Evolutionary conservation across 2,329 filamentous ascomycete species (phyloP).

Genomic region (Fonsecaea pugnacius): DNA sequence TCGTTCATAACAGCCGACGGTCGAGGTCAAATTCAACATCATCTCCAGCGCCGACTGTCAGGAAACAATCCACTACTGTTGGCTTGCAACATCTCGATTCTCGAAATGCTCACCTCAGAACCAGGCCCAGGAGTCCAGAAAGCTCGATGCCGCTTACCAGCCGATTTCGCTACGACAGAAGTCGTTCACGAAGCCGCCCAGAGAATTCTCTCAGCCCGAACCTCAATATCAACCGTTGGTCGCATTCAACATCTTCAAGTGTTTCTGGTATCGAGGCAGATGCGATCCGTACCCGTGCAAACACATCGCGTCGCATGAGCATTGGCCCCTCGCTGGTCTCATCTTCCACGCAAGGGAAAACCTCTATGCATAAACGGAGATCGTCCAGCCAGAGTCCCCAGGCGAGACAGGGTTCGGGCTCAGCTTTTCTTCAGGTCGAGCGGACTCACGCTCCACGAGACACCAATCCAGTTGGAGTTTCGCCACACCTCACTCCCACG

Average conservation of each 20-base stretch:
- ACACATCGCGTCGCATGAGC: conserved; percentile 32
- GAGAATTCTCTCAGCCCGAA: conserved; percentile 30
- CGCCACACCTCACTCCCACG: conserved; percentile 31
- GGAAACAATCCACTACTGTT: conserved; percentile 45
- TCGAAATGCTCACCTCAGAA: conserved; percentile 37
- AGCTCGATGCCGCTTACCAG: conserved; percentile 13
- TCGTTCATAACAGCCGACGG: conserved; percentile 33
- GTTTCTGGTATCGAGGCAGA: conserved; percentile 40
- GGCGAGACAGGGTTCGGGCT: conserved; percentile 18
- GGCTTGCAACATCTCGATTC: conserved; percentile 39
- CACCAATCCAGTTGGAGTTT: conserved; percentile 18
- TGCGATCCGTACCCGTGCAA: conserved; percentile 28
- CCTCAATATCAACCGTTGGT: conserved; percentile 61
- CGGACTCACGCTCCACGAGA: conserved; percentile 17
- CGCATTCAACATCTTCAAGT: conserved; percentile 60
- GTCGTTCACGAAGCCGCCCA: conserved; percentile 28
- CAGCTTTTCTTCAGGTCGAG: conserved; percentile 21
- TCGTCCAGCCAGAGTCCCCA: conserved; percentile 33
- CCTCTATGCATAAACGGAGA: conserved; percentile 24
- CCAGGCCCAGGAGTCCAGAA: conserved; percentile 37
- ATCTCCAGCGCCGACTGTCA: conserved; percentile 49
- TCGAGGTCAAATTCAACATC: conserved; percentile 52
- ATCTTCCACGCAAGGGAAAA: conserved; percentile 8
- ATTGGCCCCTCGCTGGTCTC: conserved; percentile 25
- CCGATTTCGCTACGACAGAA: conserved; percentile 24